Conservation (phyloP, 2,329 filamentous ascomycete genomes). For the Paraconiothyrium brasiliense region DNA sequence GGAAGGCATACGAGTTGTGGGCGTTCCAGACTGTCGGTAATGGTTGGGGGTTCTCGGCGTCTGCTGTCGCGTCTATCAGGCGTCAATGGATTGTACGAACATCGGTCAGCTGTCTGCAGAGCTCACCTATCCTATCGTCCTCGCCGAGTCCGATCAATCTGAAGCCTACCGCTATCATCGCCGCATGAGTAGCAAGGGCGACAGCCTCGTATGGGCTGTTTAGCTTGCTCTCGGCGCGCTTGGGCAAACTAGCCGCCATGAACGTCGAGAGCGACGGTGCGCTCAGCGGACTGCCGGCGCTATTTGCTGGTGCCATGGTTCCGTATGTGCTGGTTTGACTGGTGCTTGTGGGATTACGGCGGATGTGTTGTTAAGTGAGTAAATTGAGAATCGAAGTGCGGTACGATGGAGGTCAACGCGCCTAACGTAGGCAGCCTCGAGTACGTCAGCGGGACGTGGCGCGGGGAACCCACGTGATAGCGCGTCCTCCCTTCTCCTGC, state of each 20-base stretch:
- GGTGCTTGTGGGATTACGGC: slow-evolving; percentile 5
- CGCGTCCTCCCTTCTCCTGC: no score
- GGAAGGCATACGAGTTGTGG: slow-evolving; percentile 76
- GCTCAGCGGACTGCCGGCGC: slow-evolving; percentile 55
- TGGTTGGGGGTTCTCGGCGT: slow-evolving; percentile 64
- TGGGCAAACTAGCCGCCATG: slow-evolving; percentile 57
- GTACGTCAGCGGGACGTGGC: slow-evolving; percentile 14
- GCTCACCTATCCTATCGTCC: slow-evolving; percentile 75
- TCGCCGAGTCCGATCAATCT: slow-evolving; percentile 84
- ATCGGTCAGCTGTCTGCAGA: slow-evolving; percentile 3
- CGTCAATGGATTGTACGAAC: slow-evolving; percentile 24
- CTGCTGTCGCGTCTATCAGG: slow-evolving; percentile 65
- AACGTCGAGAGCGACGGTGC: slow-evolving; percentile 53
- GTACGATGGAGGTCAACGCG: slow-evolving; percentile 15
- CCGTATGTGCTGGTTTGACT: neutral
- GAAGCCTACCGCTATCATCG: slow-evolving; percentile 82
- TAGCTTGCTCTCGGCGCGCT: slow-evolving; percentile 55
- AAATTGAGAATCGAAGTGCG: neutral
- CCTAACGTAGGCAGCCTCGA: slow-evolving; percentile 15
- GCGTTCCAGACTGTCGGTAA: slow-evolving; percentile 85
- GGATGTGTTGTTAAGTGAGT: slow-evolving; percentile 16
- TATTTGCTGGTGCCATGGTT: slow-evolving; percentile 40
- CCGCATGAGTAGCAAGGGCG: slow-evolving; percentile 84
- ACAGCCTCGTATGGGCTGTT: slow-evolving; percentile 82
- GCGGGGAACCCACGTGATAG: slow-evolving; percentile 6